These are phyloP conservation scores for Corniculantispora saksenae DNA, from an alignment of 2,329 filamentous ascomycete genomes.

Conservation along the genomic window DNA sequence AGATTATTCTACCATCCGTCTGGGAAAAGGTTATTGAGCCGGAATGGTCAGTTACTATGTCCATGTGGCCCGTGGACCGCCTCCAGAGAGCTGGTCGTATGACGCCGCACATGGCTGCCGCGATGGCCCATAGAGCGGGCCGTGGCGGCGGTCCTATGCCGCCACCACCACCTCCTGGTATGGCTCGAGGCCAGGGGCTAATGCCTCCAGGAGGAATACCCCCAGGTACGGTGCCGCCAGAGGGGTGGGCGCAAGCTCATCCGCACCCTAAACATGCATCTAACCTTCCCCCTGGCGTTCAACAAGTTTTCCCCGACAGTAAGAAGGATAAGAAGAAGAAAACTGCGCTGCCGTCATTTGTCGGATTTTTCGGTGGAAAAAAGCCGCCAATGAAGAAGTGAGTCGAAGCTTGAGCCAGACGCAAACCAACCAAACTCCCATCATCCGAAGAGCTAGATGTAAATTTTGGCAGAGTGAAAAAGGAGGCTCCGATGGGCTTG, in stretches of 20 bases:
- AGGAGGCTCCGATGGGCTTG: too few species aligned
- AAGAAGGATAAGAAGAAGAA: constrained; percentile 30
- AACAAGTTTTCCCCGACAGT: constrained; percentile 26
- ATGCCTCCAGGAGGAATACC: constrained; percentile 21
- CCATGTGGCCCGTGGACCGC: constrained; percentile 59
- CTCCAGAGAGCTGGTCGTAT: background rate
- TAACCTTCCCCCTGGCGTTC: constrained; percentile 23
- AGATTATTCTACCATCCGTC: constrained; percentile 76
- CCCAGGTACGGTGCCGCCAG: constrained; percentile 25
- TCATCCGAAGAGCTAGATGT: background rate
- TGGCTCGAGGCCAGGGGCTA: constrained; percentile 17
- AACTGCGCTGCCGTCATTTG: constrained; percentile 21
- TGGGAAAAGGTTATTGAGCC: constrained; percentile 83
- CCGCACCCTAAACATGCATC: background rate
- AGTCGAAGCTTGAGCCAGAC: too few species aligned
- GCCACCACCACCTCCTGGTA: background rate
- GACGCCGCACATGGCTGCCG: background rate
- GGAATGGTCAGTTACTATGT: constrained; percentile 58
- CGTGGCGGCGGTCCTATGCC: background rate
- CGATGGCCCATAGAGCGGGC: constrained; percentile 15
- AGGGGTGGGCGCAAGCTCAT: constrained; percentile 24
- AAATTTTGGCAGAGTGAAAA: too few species aligned
- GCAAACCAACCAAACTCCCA: too few species aligned
- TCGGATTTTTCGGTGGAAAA: constrained; percentile 32
- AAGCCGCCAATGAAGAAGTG: constrained; percentile 35